A percentile compares a stretch with the other conserved stretches of the same genome.
Conservation (phyloP, 768 basidiomycete species). For the Coprinopsis strossmayeri region DNA sequence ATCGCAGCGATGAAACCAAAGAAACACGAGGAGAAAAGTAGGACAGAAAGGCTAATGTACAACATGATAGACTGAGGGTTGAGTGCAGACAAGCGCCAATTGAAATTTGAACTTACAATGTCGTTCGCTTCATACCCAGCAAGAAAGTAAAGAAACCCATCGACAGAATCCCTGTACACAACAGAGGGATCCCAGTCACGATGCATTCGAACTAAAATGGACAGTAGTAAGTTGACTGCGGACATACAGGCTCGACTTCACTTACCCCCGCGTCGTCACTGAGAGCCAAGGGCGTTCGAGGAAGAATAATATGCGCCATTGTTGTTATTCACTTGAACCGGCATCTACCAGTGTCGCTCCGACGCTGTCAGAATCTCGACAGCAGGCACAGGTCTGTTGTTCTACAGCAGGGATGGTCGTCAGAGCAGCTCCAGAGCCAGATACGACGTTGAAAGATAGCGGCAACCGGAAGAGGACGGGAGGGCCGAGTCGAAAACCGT, state of each 20-base stretch:
- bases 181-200: constrained; percentile 60
- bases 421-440: not conserved
- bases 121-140: constrained; percentile 43
- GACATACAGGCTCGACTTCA: constrained; percentile 8
- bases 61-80: constrained; percentile 9
- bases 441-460: no score
- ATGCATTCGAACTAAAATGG: constrained; percentile 43
- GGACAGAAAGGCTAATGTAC: constrained; percentile 40
- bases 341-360: no score
- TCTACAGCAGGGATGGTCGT: not conserved
- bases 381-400: not conserved
- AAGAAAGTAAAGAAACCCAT: constrained; percentile 56
- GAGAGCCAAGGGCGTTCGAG: constrained; percentile 23
- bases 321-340: no score
- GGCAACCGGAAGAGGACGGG: not conserved
- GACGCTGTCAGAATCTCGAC: no score
- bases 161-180: constrained; percentile 58
- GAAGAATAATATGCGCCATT: constrained; percentile 14
- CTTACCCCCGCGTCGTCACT: constrained; percentile 39
- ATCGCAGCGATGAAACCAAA: constrained; percentile 57
- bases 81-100: not conserved
- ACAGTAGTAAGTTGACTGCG: not conserved
- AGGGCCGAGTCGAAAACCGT: not conserved
- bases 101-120: constrained; percentile 34
- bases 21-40: constrained; percentile 51